Evolutionary conservation across 2,329 filamentous ascomycete species (phyloP), one percentile per base, ranked within the genome.

Genomic region (Alternaria infectoria): DNA sequence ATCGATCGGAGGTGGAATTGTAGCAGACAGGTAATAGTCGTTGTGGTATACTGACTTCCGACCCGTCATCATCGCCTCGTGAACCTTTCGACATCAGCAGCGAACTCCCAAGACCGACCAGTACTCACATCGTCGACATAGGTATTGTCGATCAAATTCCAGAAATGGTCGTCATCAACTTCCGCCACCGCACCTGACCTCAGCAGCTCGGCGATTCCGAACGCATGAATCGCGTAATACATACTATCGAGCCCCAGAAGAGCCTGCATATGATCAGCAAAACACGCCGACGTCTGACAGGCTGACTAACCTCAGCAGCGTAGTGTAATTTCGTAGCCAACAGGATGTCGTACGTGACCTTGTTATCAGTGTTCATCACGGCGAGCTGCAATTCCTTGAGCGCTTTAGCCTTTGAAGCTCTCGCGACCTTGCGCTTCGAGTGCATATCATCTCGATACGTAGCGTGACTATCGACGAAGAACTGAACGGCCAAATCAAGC

Each of bases 51-150:
- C 69, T 9, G 75, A 76, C 8, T 55, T 62, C 7, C 76, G 71
- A 2, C 72, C 72, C 23, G 67, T 63, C 9, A 78, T 54, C 62
- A 76, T 70, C 8, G 73, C 69, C 66, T 78, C 76, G 3, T 72
- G 65, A 8, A 77, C 75, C 76, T 78, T 26, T 6, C 10, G 6
- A 11, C 11, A 45, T 75, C 6, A 74, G 62, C 32, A 25, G 43
- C 11, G 15, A 21, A 26, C 4, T 5, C 17, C 10, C 9, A 47
- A 15, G 15, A 28, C 28, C 12, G 28, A 17, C 19, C 63, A 25
- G 25, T 25, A 67, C 70, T 66, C 54, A 77, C 76, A 36, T 78
- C 76, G n/a, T 78, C 76, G 8, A 73, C 66, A 21, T 78, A 78
- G 3, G 74, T 74, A 45, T 75, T 74, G 21, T 78, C 74, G n/a